phyloP scores from a whole-genome alignment of 2,329 filamentous ascomycete genomes.

The Aspergillus carbonarius region DNA sequence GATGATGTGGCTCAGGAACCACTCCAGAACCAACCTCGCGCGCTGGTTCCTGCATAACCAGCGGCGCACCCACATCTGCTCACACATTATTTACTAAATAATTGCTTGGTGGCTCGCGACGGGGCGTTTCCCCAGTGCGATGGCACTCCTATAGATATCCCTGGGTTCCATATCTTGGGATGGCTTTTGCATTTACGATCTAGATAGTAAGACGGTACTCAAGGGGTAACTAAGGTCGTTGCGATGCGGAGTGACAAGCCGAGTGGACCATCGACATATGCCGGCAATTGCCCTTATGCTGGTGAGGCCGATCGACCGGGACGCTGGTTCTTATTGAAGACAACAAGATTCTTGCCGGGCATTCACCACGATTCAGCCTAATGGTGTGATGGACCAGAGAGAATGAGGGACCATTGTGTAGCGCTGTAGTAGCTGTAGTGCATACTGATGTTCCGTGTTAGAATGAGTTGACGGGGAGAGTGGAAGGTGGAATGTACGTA shows the following conservation, averaged over 20 bases:
- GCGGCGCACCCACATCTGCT: background rate
- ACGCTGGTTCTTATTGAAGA: background rate
- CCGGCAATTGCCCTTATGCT: background rate
- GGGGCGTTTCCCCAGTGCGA: background rate
- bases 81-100: background rate
- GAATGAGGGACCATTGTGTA: too few relatives aligned
- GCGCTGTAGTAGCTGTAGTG: background rate
- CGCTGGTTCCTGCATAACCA: constrained; percentile 4
- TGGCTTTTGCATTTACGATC: background rate
- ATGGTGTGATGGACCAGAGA: background rate
- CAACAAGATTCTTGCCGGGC: background rate
- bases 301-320: background rate
- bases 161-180: background rate
- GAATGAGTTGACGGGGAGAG: background rate
- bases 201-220: background rate
- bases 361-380: too few relatives aligned
- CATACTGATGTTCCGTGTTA: background rate
- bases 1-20: background rate
- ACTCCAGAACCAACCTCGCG: constrained; percentile 2
- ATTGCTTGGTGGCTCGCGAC: background rate
- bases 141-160: background rate
- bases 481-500: background rate
- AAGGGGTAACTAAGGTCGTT: background rate
- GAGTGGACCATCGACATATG: background rate
- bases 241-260: background rate